phyloP scores from a whole-genome alignment of 371 early-diverging fungal genomes.

The Mucor lusitanicus region DNA sequence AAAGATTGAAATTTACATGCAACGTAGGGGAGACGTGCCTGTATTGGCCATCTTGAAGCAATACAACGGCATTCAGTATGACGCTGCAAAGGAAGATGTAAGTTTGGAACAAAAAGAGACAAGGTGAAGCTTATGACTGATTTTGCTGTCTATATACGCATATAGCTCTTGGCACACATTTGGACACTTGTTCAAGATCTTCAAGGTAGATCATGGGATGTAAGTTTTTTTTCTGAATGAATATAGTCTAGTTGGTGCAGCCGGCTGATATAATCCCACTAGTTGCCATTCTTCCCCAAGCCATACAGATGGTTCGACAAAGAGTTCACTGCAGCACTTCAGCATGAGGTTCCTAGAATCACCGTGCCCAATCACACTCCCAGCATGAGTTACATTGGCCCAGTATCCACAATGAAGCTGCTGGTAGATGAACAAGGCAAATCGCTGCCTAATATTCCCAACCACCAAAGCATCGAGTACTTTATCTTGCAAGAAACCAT shows the following conservation, averaged over 20 bases:
- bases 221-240: no score
- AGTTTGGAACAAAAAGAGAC: background rate
- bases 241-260: no score
- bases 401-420: conserved; percentile 31
- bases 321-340: conserved; percentile 56
- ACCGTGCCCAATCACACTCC: conserved; percentile 46
- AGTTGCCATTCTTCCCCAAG: conserved; percentile 55
- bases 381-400: conserved; percentile 25
- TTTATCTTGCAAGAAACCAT: conserved; percentile 81
- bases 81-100: conserved; percentile 61
- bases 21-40: conserved; percentile 42
- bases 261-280: background rate
- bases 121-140: background rate
- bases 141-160: background rate
- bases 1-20: conserved; percentile 67
- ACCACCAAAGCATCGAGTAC: conserved; percentile 62
- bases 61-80: conserved; percentile 51
- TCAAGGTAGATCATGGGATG: conserved; percentile 65
- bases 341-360: conserved; percentile 65
- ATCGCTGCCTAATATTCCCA: conserved; percentile 43
- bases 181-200: conserved; percentile 70
- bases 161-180: conserved; percentile 64
- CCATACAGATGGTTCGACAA: conserved; percentile 59
- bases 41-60: conserved; percentile 55
- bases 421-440: conserved; percentile 45